phyloP scores from a whole-genome alignment of 108 stramenopile genomes.

The Aurantiochytrium sp. region DNA sequence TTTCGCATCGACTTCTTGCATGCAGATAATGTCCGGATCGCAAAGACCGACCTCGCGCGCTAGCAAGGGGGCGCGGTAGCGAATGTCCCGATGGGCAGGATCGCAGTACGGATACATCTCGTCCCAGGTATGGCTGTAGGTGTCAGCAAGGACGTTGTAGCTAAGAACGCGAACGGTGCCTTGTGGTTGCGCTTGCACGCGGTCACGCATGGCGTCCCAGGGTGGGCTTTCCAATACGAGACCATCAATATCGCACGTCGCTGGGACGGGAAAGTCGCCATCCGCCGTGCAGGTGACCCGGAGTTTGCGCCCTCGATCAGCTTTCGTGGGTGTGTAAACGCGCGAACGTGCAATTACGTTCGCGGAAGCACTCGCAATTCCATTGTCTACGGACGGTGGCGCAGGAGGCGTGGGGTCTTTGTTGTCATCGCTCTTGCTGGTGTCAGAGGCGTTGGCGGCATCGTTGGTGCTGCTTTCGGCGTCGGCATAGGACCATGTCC shows the following conservation, averaged over 20 bases:
- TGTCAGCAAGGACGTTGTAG: slow-evolving; percentile 17
- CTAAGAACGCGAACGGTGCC: not conserved
- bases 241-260: not conserved
- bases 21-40: not conserved
- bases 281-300: not conserved
- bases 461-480: not conserved
- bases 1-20: slow-evolving; percentile 5
- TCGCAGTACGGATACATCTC: not conserved
- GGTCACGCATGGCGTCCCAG: not conserved
- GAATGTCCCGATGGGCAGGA: not conserved
- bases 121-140: slow-evolving; percentile 17
- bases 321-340: not conserved
- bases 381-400: no score
- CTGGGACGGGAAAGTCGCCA: not conserved
- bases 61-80: not conserved
- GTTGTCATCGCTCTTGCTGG: no score
- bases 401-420: no score
- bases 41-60: not conserved
- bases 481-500: not conserved
- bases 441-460: not conserved
- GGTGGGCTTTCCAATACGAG: not conserved
- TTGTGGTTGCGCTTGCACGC: not conserved
- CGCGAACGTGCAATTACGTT: not conserved
- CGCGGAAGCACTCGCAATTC: no score
- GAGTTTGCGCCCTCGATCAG: not conserved